Percentiles rank a stretch among this genome's conserved stretches.
These are phyloP conservation scores for Lolium perenne DNA, from an alignment of 176 grass and related monocot genomes.

Conservation along the genomic window DNA sequence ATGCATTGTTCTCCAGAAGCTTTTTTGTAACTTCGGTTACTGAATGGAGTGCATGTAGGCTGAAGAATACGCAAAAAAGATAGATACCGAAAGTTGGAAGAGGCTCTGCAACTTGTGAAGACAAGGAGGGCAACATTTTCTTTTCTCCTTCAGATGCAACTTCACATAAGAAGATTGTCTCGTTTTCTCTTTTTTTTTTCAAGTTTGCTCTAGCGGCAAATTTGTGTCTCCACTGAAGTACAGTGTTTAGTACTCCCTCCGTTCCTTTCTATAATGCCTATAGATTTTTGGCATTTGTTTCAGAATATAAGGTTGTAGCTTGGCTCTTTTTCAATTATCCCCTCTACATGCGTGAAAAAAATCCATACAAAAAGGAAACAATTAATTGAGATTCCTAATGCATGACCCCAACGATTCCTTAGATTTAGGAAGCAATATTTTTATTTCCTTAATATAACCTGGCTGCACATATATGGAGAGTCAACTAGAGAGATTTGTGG, in stretches of 20 bases:
- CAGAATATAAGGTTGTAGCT: too few species aligned
- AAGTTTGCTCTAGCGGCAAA: conserved; percentile 42
- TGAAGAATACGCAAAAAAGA: conserved; percentile 13
- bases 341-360: too few species aligned
- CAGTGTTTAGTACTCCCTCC: neutral
- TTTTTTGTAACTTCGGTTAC: conserved; percentile 26
- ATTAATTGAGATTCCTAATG: too few species aligned
- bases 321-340: too few species aligned
- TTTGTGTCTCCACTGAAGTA: conserved; percentile 10
- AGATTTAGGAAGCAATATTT: too few species aligned
- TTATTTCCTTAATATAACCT: too few species aligned
- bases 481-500: too few species aligned
- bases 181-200: conserved; percentile 20
- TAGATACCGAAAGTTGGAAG: conserved; percentile 20
- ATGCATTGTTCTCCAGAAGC: conserved; percentile 24
- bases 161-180: conserved; percentile 6
- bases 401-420: too few species aligned
- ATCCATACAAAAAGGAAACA: too few species aligned
- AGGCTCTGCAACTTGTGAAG: conserved; percentile 43
- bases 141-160: conserved; percentile 16
- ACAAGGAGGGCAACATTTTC: conserved; percentile 25
- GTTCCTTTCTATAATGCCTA: too few species aligned
- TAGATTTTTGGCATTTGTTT: too few species aligned
- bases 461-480: too few species aligned
- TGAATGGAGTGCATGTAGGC: conserved; percentile 23